phyloP scores from a whole-genome alignment of 1,139 yeast species.

The Hyphopichia fennica region DNA sequence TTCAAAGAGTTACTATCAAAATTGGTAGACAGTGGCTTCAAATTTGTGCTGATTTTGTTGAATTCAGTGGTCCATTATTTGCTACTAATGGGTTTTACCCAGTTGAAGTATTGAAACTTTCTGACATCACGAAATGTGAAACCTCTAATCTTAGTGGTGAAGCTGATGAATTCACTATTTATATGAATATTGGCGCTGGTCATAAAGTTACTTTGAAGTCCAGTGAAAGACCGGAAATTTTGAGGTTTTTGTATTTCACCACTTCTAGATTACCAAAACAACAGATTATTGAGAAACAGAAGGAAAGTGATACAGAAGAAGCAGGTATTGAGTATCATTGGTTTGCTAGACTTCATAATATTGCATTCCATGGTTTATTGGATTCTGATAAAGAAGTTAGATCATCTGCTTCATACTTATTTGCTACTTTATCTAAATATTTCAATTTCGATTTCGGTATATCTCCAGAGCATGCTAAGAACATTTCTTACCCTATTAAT shows the following conservation, averaged over 20 bases:
- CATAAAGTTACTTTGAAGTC: conserved; percentile 54
- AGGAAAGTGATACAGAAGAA: conserved; percentile 8
- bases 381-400: conserved; percentile 60
- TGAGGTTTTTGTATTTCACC: conserved; percentile 67
- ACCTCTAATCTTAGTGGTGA: conserved; percentile 49
- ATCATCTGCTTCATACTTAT: conserved; percentile 60
- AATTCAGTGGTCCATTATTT: conserved; percentile 20
- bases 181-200: conserved; percentile 35
- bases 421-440: conserved; percentile 63
- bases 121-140: conserved; percentile 53
- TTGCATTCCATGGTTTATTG: conserved; percentile 67
- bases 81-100: conserved; percentile 42
- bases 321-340: conserved; percentile 25
- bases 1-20: conserved; percentile 56
- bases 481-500: conserved; percentile 72
- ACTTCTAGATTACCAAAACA: conserved; percentile 50
- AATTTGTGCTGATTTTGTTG: conserved; percentile 37
- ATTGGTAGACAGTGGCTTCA: conserved; percentile 74
- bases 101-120: conserved; percentile 52
- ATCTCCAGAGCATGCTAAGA: conserved; percentile 55
- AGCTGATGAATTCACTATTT: conserved; percentile 55
- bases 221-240: conserved; percentile 63
- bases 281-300: not conserved
- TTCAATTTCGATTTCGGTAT: conserved; percentile 65
- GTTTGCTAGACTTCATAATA: conserved; percentile 62